Evolutionary conservation across 352 stramenopile species (phyloP).

Genomic region (Globisporangium cederbergense): DNA sequence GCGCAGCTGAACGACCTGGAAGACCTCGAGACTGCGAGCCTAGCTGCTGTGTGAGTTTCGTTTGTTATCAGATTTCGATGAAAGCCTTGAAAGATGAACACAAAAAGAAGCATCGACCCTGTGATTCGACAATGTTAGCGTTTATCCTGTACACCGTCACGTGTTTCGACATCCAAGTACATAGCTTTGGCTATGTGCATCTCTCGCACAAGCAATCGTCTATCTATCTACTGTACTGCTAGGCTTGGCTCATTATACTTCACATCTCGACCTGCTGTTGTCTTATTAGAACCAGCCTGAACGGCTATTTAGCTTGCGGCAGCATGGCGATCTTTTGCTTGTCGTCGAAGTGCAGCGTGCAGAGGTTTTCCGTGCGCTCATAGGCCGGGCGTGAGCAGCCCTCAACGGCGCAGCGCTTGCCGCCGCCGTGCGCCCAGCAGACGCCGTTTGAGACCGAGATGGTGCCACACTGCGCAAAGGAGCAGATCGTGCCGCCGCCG

Average conservation of each 20-base stretch:
- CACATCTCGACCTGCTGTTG: background rate
- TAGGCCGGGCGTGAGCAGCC: slow-evolving; percentile 39
- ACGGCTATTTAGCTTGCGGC: no score
- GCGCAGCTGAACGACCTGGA: slow-evolving; percentile 1
- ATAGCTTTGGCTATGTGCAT: background rate
- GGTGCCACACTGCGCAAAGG: slow-evolving; percentile 34
- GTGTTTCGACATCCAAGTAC: background rate
- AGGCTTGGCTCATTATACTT: background rate
- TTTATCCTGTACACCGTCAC: background rate
- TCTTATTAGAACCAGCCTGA: no score
- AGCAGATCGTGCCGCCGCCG: slow-evolving; percentile 51
- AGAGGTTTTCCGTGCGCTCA: slow-evolving; percentile 49
- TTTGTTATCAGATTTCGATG: no score
- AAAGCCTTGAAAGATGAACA: slow-evolving; percentile 13
- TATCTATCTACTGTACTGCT: background rate
- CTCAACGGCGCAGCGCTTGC: slow-evolving; percentile 20
- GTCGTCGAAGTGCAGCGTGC: slow-evolving; percentile 46
- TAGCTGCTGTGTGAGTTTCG: no score
- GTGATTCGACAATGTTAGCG: background rate
- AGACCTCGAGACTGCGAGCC: no score
- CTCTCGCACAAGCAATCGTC: background rate
- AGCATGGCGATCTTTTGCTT: slow-evolving; percentile 6
- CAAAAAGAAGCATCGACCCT: background rate
- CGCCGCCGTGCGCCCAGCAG: slow-evolving; percentile 39
- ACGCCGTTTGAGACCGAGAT: slow-evolving; percentile 59